Base-by-base conservation (phyloP, 208 protist species). In the Leishmania braziliensis region DNA sequence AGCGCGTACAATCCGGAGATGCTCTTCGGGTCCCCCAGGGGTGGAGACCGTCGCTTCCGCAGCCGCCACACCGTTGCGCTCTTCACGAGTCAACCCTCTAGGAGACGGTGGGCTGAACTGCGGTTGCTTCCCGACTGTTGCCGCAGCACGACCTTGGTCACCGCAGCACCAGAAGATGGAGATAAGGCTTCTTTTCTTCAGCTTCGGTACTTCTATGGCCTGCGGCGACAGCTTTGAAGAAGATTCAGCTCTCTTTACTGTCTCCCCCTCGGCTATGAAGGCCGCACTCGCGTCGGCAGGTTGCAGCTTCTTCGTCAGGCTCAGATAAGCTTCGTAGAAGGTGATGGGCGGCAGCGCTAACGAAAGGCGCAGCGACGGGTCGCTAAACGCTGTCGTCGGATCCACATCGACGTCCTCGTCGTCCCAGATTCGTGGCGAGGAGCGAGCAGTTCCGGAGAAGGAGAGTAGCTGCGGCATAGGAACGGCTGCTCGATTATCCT, bases 341-440 rank as follows among this genome's bases (percentile, higher is more conserved):
- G 82, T 73, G 50, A 84, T 87, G 5, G 56, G 75, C 50, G 26
- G 36, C 75, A 39, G 20, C 10, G n/a, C 46, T 39, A 33, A 20
- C 9, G 39, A 33, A 16, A 26, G n/a, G 60, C 50, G 66, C 9
- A 5, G 1, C 48, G 71, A 33, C 4, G 51, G 3, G 58, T 85
- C 84, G 48, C 70, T 79, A 1, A 79, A 50, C 51, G 48, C 62
- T 65, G 73, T 70, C 72, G 26, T 77, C 1, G 72, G 68, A 65
- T 88, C 85, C 26, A 80, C 69, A n/a, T 85, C 78, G 8, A 86
- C 23, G 54, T 80, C 79, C 62, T 81, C 73, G 36, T 86, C 77
- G 56, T 82, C 78, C 72, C 82, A 76, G 56, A 82, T 71, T 56
- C 77, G 70, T 2, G 63, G 65, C 2, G 75, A 20, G 0, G 71